Evolutionary conservation across 225 moss, liverwort and hornwort genomes (phyloP).

Genomic region (Ulota crispa): DNA sequence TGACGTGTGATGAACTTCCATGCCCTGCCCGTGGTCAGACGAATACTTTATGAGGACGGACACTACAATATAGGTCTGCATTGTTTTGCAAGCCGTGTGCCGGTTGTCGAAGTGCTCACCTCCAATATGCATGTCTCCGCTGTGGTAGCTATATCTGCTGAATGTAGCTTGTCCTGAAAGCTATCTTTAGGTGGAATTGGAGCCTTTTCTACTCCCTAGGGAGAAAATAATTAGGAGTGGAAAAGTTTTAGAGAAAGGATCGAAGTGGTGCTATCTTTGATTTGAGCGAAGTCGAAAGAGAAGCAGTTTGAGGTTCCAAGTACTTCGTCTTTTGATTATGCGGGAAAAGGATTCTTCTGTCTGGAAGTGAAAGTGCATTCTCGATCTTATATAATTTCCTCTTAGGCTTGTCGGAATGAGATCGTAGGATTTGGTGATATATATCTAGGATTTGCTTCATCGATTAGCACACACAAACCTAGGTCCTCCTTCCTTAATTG

Average conservation of each 20-base stretch:
- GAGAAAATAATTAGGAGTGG: neutral
- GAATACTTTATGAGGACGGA: neutral
- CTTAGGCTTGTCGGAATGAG: conserved; percentile 1
- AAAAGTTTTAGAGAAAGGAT: neutral
- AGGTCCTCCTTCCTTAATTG: neutral
- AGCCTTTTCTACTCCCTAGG: neutral
- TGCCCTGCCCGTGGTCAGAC: neutral
- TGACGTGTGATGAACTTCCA: neutral
- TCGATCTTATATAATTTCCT: neutral
- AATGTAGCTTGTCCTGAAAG: neutral
- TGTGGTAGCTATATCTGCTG: no score
- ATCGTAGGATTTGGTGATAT: neutral
- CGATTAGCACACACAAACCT: neutral
- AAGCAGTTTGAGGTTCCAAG: neutral
- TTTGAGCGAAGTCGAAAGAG: no score
- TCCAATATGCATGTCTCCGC: neutral
- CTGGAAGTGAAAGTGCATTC: neutral
- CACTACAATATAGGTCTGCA: neutral
- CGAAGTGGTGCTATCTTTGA: neutral
- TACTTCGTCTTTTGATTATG: neutral
- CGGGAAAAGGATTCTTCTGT: neutral
- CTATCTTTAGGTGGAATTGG: neutral
- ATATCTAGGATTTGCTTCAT: neutral
- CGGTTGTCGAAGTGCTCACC: neutral
- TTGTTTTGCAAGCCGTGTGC: neutral